Evolutionary conservation across 495 filamentous ascomycete species (phyloP).

Genomic region (Aspergillus heteromorphus): DNA sequence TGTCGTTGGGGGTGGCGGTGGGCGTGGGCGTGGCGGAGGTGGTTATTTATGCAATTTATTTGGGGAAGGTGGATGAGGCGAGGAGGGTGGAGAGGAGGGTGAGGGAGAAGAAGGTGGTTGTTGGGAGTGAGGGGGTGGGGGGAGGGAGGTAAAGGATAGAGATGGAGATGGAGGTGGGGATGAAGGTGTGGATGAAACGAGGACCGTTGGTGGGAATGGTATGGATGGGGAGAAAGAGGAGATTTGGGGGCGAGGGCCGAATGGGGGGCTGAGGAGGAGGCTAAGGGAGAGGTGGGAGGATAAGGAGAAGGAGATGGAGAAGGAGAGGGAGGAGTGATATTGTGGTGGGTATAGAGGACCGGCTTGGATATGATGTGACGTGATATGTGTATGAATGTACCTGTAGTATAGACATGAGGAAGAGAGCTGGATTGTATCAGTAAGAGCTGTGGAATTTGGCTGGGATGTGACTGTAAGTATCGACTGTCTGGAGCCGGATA

Average conservation of each 20-base stretch:
- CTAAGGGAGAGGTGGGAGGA: conserved; percentile 41
- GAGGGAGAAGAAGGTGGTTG: conserved; percentile 68
- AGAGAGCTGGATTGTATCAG: too few relatives aligned
- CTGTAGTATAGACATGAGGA: too few relatives aligned
- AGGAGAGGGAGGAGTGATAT: neutral
- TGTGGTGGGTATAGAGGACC: neutral
- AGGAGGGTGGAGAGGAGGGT: conserved; percentile 57
- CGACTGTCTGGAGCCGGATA: too few relatives aligned
- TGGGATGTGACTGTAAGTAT: too few relatives aligned
- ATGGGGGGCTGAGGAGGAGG: conserved; percentile 42
- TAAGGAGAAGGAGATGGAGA: conserved; percentile 20
- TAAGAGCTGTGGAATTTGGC: too few relatives aligned
- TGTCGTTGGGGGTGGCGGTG: conserved; percentile 35
- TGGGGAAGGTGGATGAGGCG: conserved; percentile 69
- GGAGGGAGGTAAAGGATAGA: conserved; percentile 4
- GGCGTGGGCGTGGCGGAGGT: conserved; percentile 83
- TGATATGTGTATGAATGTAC: neutral
- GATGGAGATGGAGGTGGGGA: neutral
- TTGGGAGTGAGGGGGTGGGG: conserved; percentile 43
- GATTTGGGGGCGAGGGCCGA: conserved; percentile 43
- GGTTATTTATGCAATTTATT: conserved; percentile 79
- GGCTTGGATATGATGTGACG: neutral
- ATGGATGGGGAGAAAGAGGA: conserved; percentile 27
- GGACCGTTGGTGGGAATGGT: conserved; percentile 3
- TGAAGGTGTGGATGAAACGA: neutral